phyloP scores from a whole-genome alignment of 2,329 filamentous ascomycete species.

The Orbilia blumenaviensis region DNA sequence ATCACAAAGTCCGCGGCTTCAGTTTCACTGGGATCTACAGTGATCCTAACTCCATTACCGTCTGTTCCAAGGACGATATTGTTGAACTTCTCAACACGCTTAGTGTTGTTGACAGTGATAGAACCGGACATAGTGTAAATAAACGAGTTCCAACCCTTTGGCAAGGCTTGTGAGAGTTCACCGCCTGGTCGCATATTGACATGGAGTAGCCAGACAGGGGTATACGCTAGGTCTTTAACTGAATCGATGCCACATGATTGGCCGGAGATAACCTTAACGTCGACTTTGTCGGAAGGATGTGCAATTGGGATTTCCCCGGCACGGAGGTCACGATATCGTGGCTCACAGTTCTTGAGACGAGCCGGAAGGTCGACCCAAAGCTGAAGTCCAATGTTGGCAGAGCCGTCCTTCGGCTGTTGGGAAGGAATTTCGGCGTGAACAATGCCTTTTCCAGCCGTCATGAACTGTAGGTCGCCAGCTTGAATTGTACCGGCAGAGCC shows the following conservation, averaged over 20 bases:
- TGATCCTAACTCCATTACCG: constrained; percentile 78
- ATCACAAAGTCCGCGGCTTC: constrained; percentile 72
- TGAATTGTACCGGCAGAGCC: constrained; percentile 85
- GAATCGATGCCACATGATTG: constrained; percentile 84
- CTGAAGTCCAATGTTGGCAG: constrained; percentile 85
- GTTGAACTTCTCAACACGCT: constrained; percentile 74
- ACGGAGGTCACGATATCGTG: constrained; percentile 85
- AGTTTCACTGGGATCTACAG: constrained; percentile 73
- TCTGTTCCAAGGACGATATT: constrained; percentile 86
- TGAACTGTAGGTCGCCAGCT: constrained; percentile 93
- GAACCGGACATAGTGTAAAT: constrained; percentile 83
- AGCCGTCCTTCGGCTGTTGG: constrained; percentile 75
- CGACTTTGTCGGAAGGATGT: constrained; percentile 74
- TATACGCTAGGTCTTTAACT: constrained; percentile 90
- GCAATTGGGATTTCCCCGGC: constrained; percentile 80
- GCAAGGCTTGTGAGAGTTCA: constrained; percentile 76
- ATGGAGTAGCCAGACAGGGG: constrained; percentile 95
- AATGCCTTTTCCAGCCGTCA: constrained; percentile 92
- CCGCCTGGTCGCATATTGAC: constrained; percentile 82
- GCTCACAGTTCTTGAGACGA: constrained; percentile 85
- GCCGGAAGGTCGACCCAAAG: constrained; percentile 92
- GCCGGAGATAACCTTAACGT: constrained; percentile 89
- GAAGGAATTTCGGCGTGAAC: constrained; percentile 96
- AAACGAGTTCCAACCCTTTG: constrained; percentile 87
- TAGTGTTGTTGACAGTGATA: constrained; percentile 70